phyloP scores from a whole-genome alignment of 2,329 filamentous ascomycete species.

The Fusarium avenaceum region DNA sequence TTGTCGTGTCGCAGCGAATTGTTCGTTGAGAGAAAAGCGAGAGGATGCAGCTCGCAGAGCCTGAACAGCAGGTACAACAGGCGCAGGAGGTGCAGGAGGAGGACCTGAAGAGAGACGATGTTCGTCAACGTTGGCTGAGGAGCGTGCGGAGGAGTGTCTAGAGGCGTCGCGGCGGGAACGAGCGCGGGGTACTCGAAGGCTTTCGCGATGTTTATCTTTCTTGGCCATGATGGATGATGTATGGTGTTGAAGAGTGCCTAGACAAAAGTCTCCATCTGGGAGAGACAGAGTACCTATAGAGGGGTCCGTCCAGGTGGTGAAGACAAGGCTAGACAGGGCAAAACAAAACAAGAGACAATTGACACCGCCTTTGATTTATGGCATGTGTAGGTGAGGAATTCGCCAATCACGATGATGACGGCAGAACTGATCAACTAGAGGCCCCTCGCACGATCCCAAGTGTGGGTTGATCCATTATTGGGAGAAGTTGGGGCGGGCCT shows the following conservation, averaged over 20 bases:
- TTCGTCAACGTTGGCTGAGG: slow-evolving; percentile 45
- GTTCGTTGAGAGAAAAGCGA: slow-evolving; percentile 62
- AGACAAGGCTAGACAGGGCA: background rate
- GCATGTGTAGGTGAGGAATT: slow-evolving; percentile 26
- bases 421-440: slow-evolving; percentile 35
- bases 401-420: slow-evolving; percentile 44
- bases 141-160: slow-evolving; percentile 47
- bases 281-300: background rate
- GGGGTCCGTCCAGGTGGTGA: background rate
- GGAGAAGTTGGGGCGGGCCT: slow-evolving; percentile 16
- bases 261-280: slow-evolving; percentile 21
- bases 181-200: slow-evolving; percentile 50
- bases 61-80: slow-evolving; percentile 1
- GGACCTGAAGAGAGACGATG: slow-evolving; percentile 36
- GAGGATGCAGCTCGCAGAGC: slow-evolving; percentile 56
- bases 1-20: slow-evolving; percentile 62
- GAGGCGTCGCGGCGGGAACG: slow-evolving; percentile 36
- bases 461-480: slow-evolving; percentile 40
- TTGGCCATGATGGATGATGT: slow-evolving; percentile 46
- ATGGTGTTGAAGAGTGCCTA: slow-evolving; percentile 8
- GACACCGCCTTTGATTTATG: slow-evolving; percentile 35
- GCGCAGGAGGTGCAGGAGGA: slow-evolving; percentile 28
- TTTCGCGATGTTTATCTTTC: slow-evolving; percentile 44
- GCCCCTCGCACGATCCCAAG: slow-evolving; percentile 34
- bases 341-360: slow-evolving; percentile 5